Evolutionary conservation across 2,329 filamentous ascomycete species (phyloP).

Genomic region (Rhinocladiella similis): DNA sequence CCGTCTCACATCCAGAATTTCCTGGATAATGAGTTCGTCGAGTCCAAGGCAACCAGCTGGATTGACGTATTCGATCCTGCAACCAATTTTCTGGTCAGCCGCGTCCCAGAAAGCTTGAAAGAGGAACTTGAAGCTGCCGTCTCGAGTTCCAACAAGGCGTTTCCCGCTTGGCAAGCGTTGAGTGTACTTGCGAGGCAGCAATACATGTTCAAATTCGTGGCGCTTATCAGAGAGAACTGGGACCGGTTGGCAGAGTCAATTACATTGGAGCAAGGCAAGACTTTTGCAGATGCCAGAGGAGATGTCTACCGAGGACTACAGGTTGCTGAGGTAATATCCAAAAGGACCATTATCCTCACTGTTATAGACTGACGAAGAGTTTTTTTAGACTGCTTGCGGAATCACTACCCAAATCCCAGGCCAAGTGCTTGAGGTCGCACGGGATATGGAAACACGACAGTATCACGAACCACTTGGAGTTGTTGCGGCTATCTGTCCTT

Average conservation of each 20-base stretch:
- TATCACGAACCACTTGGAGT: constrained; percentile 75
- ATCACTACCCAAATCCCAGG: constrained; percentile 31
- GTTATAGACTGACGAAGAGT: too few relatives aligned
- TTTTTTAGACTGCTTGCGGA: constrained; percentile 32
- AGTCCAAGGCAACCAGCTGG: constrained; percentile 26
- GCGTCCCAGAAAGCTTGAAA: constrained; percentile 29
- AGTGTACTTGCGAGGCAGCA: constrained; percentile 23
- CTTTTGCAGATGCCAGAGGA: constrained; percentile 30
- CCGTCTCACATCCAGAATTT: not conserved
- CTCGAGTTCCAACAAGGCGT: constrained; percentile 26
- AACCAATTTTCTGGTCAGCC: constrained; percentile 27
- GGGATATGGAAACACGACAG: constrained; percentile 21
- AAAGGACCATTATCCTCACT: too few relatives aligned
- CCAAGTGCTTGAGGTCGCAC: not conserved
- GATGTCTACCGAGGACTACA: constrained; percentile 33
- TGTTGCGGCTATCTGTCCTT: constrained; percentile 65
- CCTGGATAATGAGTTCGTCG: constrained; percentile 27
- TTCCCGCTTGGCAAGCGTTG: constrained; percentile 26
- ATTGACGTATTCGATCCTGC: constrained; percentile 31
- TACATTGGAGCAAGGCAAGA: constrained; percentile 30
- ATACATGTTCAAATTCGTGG: constrained; percentile 19
- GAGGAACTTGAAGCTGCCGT: constrained; percentile 31
- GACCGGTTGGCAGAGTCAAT: not conserved
- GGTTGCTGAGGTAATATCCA: too few relatives aligned
- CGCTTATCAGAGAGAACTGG: not conserved